Evolutionary conservation across 2,329 filamentous ascomycete genomes (phyloP).

Genomic region (Chaetomium sp.): DNA sequence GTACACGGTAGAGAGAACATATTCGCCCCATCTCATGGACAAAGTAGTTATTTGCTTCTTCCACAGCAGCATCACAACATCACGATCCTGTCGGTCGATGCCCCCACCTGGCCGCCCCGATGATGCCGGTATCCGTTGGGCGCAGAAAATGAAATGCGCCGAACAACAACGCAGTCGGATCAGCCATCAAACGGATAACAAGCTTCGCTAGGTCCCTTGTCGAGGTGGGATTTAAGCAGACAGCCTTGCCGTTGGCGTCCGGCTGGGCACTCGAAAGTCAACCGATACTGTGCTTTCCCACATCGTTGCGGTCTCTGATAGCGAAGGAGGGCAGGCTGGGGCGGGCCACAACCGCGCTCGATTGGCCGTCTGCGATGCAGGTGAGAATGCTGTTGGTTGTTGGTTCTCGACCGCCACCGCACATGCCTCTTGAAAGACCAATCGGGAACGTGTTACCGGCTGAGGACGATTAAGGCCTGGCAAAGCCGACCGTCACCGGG

Average conservation of each 20-base stretch:
- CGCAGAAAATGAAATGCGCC: background rate
- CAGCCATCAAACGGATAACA: background rate
- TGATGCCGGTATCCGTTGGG: conserved; percentile 7
- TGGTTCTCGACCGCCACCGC: conserved; percentile 6
- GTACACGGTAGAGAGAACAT: background rate
- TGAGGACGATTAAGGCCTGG: conserved; percentile 20
- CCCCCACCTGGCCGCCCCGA: background rate
- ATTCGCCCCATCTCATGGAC: background rate
- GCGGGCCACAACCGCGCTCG: conserved; percentile 1
- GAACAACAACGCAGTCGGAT: background rate
- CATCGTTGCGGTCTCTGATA: conserved; percentile 4
- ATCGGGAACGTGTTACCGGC: conserved; percentile 8
- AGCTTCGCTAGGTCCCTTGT: background rate
- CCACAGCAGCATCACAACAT: background rate
- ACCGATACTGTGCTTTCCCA: background rate
- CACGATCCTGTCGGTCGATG: too few species aligned
- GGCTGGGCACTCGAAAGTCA: background rate
- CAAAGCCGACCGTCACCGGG: conserved; percentile 3
- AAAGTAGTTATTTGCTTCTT: background rate
- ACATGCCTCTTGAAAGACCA: background rate
- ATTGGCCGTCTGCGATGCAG: conserved; percentile 21
- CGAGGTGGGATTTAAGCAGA: background rate
- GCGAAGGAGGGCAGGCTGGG: background rate
- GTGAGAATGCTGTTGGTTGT: conserved; percentile 19
- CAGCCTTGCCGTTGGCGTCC: conserved; percentile 9